Evolutionary conservation across 306 rosid species (phyloP), one percentile per base, ranked within the genome.

Genomic region (Coriaria nepalensis): DNA sequence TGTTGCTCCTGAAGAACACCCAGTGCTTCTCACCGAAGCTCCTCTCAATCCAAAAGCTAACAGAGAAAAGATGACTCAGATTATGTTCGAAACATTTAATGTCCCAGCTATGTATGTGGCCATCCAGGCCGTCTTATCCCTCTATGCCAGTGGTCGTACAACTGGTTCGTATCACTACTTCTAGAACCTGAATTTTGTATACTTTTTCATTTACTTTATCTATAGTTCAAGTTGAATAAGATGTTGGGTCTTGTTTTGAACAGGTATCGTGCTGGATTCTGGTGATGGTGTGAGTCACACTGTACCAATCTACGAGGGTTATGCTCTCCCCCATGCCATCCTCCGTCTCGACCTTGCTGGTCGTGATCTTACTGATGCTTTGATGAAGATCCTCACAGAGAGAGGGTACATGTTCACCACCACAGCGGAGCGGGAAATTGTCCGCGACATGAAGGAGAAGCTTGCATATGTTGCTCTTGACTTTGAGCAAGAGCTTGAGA

Each of bases 201-300:
- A 63, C 13, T 29, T 61, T 20, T 6, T 42, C 0, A 6, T 10
- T 2, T 50, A 6, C 32, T 6, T 50, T 34, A 15, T 5, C 33
- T 40, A 33, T 29, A 11, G 10, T 55, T 6, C 40, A 6, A 36
- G 29, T 20, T 66, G 34, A 68, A 36, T n/a, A 55, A 36, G 63
- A 35, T 37, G 45, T 52, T 20, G 29, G 29, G 29, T 61, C 46
- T 12, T 45, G 37, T 10, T 15, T n/a, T 34, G 15, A 56, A 64
- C 53, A 81, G 96, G 94, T 83, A 87, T 83, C 49, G 94, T 87
- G 53, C 74, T 87, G 56, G 96, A 83, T 49, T 87, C 96, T 33
- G 94, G 94, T 63, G 96, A 87, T 76, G 96, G 96, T 78, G 96
- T 87, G 62, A 83, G 94, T 68, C 94, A 87, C 74, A 87, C 96